Percentiles rank a stretch among this genome's conserved stretches.
Conservation (phyloP, 345 rosid genomes). For the Leavenworthia alabamica region DNA sequence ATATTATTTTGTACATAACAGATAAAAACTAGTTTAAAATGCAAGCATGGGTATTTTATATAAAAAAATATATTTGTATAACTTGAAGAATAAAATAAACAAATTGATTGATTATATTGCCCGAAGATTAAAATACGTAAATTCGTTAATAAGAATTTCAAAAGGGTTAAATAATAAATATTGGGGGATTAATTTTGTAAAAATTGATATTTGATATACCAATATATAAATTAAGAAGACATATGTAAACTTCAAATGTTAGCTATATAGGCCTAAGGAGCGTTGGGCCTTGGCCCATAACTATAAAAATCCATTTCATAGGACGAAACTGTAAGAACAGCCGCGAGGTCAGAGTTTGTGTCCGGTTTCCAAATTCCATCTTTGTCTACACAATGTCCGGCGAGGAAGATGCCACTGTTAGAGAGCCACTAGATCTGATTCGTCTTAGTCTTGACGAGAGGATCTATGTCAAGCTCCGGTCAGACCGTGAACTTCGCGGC, state of each 20-base stretch:
- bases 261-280: too few relatives aligned
- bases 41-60: neutral
- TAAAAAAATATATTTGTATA: constrained; percentile 12
- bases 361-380: too few relatives aligned
- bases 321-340: neutral
- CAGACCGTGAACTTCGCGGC: constrained; percentile 99
- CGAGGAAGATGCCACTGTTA: constrained; percentile 92
- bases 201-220: too few relatives aligned
- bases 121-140: neutral
- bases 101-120: constrained; percentile 17
- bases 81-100: neutral
- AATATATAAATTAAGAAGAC: too few relatives aligned
- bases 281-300: too few relatives aligned
- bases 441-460: constrained; percentile 97
- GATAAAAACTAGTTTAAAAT: neutral
- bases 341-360: too few relatives aligned
- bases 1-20: constrained; percentile 8
- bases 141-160: too few relatives aligned
- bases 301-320: too few relatives aligned
- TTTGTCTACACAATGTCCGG: constrained; percentile 84
- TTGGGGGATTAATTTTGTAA: too few relatives aligned
- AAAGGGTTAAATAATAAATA: too few relatives aligned
- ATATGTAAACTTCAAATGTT: too few relatives aligned
- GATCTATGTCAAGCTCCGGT: constrained; percentile 96
- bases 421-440: constrained; percentile 97